Evolutionary conservation across 1,284 basidiomycete genomes (phyloP).

Genomic region (Irpex sp.): DNA sequence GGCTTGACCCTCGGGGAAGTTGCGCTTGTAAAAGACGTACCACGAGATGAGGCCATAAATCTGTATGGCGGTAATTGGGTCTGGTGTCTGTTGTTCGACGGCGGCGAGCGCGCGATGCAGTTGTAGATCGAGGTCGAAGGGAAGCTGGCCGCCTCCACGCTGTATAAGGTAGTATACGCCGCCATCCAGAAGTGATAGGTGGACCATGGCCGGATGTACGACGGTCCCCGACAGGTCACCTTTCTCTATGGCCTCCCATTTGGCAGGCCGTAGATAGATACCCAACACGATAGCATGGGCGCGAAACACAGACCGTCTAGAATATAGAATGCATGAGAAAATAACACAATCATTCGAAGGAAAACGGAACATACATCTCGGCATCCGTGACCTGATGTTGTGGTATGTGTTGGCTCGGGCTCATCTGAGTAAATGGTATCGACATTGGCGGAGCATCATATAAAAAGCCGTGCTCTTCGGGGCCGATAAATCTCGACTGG

Average conservation of each 20-base stretch:
- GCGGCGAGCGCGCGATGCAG: slow-evolving; percentile 15
- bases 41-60: slow-evolving; percentile 22
- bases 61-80: slow-evolving; percentile 19
- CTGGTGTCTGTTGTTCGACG: slow-evolving; percentile 13
- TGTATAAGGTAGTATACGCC: slow-evolving; percentile 22
- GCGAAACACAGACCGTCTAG: slow-evolving; percentile 22
- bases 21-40: slow-evolving; percentile 21
- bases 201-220: slow-evolving; percentile 23
- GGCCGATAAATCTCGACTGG: background rate
- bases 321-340: background rate
- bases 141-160: slow-evolving; percentile 14
- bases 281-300: slow-evolving; percentile 21
- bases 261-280: slow-evolving; percentile 17
- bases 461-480: background rate
- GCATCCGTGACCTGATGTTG: background rate
- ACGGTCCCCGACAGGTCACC: slow-evolving; percentile 21
- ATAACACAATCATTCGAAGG: background rate
- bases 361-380: background rate
- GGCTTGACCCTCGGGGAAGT: slow-evolving; percentile 19
- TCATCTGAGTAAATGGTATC: background rate
- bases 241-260: slow-evolving; percentile 22
- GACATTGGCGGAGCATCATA: background rate
- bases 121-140: slow-evolving; percentile 15
- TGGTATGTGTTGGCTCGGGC: background rate
- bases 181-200: slow-evolving; percentile 24